Evolutionary conservation across 1,284 basidiomycete species (phyloP).

Genomic region (Marasmius tenuissimus): DNA sequence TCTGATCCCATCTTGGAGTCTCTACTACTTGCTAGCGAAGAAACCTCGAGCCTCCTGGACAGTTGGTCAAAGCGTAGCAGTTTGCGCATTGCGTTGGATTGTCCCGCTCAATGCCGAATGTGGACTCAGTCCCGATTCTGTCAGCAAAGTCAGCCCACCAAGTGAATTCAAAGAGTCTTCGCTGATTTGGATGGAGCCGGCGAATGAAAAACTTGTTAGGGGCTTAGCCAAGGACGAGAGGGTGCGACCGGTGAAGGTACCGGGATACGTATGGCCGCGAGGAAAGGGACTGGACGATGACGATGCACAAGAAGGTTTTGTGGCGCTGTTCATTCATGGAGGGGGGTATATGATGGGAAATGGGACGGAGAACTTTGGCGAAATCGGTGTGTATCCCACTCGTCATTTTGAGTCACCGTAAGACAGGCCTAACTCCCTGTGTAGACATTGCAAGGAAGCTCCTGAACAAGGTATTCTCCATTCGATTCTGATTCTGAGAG

Average conservation of each 20-base stretch:
- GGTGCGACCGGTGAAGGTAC: constrained; percentile 18
- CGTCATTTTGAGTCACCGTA: neutral
- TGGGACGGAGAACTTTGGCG: constrained; percentile 5
- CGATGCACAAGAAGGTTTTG: constrained; percentile 12
- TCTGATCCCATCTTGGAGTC: constrained; percentile 17
- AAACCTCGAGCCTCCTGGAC: constrained; percentile 22
- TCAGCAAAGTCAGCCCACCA: constrained; percentile 20
- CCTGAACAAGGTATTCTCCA: constrained; percentile 2
- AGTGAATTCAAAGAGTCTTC: constrained; percentile 22
- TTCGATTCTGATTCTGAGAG: neutral
- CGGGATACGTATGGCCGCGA: constrained; percentile 25
- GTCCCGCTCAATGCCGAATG: constrained; percentile 21
- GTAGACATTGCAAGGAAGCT: constrained; percentile 9
- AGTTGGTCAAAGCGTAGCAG: constrained; percentile 18
- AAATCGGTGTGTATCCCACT: constrained; percentile 14
- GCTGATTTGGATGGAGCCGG: constrained; percentile 22
- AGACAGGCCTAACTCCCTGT: neutral
- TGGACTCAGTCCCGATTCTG: constrained; percentile 7
- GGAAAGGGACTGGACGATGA: constrained; percentile 8
- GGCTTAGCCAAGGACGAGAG: constrained; percentile 19
- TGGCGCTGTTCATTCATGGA: constrained; percentile 24
- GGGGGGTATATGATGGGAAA: constrained; percentile 6
- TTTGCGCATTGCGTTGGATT: constrained; percentile 20
- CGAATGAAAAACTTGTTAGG: constrained; percentile 7
- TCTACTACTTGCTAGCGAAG: constrained; percentile 13